These are phyloP conservation scores for Alloteropsis semialata DNA, from an alignment of 176 grass and related monocot genomes.

Conservation along the genomic window DNA sequence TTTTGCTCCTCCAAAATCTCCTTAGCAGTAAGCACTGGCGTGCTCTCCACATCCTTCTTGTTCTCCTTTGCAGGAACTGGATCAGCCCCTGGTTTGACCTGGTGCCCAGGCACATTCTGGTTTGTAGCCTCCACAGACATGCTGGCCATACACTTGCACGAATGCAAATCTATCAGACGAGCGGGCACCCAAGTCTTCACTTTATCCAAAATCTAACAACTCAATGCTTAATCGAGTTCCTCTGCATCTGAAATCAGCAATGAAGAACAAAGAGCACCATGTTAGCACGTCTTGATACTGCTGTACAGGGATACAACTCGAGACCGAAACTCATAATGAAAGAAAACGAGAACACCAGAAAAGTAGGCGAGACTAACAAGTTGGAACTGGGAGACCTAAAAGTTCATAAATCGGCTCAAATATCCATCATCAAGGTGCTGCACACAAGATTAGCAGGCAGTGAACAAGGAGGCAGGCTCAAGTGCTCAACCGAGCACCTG, in stretches of 20 bases:
- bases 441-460: neutral
- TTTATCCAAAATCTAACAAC: neutral
- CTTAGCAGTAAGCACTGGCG: neutral
- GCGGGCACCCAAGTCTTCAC: neutral
- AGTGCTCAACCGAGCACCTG: neutral
- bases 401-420: neutral
- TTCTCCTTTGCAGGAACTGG: slow-evolving; percentile 3
- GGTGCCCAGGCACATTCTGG: slow-evolving; percentile 16
- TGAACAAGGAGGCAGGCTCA: neutral
- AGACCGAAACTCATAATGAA: neutral
- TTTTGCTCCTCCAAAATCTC: slow-evolving; percentile 30
- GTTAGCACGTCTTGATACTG: neutral
- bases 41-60: neutral
- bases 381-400: neutral
- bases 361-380: neutral
- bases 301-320: neutral
- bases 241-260: slow-evolving; percentile 5
- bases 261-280: neutral
- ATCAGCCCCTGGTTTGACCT: neutral
- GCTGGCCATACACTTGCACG: neutral
- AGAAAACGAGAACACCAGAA: neutral
- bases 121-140: slow-evolving; percentile 31
- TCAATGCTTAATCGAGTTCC: slow-evolving; percentile 1
- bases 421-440: neutral
- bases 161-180: neutral